Base-by-base conservation (phyloP, 495 filamentous ascomycete species). In the Podospora anserina region DNA sequence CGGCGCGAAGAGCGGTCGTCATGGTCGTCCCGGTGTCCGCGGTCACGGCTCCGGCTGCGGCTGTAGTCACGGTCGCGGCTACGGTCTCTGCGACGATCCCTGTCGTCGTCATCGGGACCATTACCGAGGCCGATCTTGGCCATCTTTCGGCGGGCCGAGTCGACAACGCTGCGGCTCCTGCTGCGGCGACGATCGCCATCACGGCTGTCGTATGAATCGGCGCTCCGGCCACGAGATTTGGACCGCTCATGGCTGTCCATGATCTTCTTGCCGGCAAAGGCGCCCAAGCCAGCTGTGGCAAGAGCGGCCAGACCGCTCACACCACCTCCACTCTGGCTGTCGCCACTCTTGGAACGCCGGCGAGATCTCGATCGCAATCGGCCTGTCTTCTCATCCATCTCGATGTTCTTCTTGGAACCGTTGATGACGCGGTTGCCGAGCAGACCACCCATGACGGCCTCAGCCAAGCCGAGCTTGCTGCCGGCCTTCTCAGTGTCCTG, bases 371-470 rank as follows among this genome's bases (percentile, higher is more conserved):
- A 83, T n/a, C 81, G 80, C 63, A 82, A 85, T 60, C 82, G 76
- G 3, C 83, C 83, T 4, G 82, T 85, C 63, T 78, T 78, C 63
- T 78, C 75, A 67, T 85, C 84, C 70, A 84, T 84, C 67, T 86
- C 84, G 34, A 87, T 85, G 62, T 83, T 80, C 69, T 89, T 88
- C 68, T 88, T 84, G 11, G 89, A 83, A 19, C 93, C 92, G 73
- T 96, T 91, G 68, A 96, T 80, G 64, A 95, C 78, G 30, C 88
- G 88, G 73, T 90, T 95, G n/a, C 90, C 89, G 23, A 91, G 87
- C 13, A 97, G 86, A 75, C 93, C 93, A 69, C 92, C 93, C 67
- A 97, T 83, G 56, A 93, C 92, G 53, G 93, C 90, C 74, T 94
- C 92, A 54, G 86, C 78, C 58, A 86, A 74, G 68, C 84, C 83